Conservation (phyloP, 306 rosid genomes). For the Urtica urens region DNA sequence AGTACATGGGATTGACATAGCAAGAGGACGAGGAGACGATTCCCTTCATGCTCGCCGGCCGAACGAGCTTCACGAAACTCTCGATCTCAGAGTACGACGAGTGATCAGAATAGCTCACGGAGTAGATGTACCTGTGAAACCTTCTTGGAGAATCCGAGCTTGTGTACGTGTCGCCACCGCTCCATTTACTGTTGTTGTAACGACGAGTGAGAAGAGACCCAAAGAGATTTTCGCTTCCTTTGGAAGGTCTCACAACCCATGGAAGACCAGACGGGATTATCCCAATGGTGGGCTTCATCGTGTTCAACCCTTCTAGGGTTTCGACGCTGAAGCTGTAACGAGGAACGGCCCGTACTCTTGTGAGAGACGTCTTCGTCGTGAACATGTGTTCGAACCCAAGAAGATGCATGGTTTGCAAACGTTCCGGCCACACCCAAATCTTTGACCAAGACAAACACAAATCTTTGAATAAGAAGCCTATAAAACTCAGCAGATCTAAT, state of each 20-base stretch:
- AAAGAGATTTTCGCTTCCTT: slow-evolving; percentile 18
- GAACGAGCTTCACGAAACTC: slow-evolving; percentile 50
- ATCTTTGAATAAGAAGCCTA: background rate
- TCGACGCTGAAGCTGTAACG: slow-evolving; percentile 57
- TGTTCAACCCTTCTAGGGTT: slow-evolving; percentile 47
- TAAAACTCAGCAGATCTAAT: slow-evolving; percentile 2
- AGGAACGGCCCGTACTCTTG: slow-evolving; percentile 81
- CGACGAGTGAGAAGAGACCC: slow-evolving; percentile 34
- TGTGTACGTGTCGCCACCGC: slow-evolving; percentile 16
- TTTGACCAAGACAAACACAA: slow-evolving; percentile 9
- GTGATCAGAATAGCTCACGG: slow-evolving; percentile 71
- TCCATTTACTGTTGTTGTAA: slow-evolving; percentile 22
- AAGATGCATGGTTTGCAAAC: slow-evolving; percentile 67
- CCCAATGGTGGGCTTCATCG: slow-evolving; percentile 50
- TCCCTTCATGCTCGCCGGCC: slow-evolving; percentile 46
- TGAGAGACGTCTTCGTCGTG: slow-evolving; percentile 50
- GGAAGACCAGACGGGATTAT: slow-evolving; percentile 76
- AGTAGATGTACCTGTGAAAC: slow-evolving; percentile 35
- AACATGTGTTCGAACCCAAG: slow-evolving; percentile 47
- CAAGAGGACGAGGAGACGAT: slow-evolving; percentile 52
- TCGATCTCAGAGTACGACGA: slow-evolving; percentile 42
- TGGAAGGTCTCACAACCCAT: slow-evolving; percentile 35
- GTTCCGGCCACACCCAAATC: slow-evolving; percentile 85
- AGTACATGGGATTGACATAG: slow-evolving; percentile 54
- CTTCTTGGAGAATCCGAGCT: slow-evolving; percentile 14